Conservation (phyloP, 2,329 filamentous ascomycete species). For the Fusarium sp. region DNA sequence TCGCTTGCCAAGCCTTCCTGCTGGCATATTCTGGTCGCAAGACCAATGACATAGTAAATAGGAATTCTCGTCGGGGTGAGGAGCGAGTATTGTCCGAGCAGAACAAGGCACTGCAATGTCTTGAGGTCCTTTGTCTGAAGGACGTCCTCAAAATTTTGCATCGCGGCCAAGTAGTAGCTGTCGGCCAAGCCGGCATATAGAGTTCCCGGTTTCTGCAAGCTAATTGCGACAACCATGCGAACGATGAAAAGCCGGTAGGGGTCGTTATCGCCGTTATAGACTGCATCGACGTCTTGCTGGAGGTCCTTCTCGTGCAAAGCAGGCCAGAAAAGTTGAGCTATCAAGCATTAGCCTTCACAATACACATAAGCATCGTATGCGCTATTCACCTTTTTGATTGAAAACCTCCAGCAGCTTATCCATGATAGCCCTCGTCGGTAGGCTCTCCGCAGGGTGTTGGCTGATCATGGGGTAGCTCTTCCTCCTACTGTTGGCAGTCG, state of each 20-base stretch:
- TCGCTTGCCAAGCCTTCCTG: conserved; percentile 90
- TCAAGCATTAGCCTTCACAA: conserved; percentile 22
- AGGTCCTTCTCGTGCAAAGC: conserved; percentile 88
- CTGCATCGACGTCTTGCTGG: conserved; percentile 79
- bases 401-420: conserved; percentile 88
- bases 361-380: neutral
- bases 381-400: conserved; percentile 78
- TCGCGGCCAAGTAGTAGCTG: conserved; percentile 92
- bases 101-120: conserved; percentile 87
- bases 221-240: conserved; percentile 93
- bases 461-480: conserved; percentile 95
- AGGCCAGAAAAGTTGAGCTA: conserved; percentile 90
- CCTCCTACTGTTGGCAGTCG: conserved; percentile 71
- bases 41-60: conserved; percentile 91
- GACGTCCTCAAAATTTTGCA: conserved; percentile 85
- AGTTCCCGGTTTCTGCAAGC: conserved; percentile 89
- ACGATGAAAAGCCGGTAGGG: conserved; percentile 89
- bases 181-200: conserved; percentile 95
- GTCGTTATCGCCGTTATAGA: conserved; percentile 81
- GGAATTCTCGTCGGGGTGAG: conserved; percentile 92
- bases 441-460: conserved; percentile 78
- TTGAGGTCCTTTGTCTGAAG: conserved; percentile 90
- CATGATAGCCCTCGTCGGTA: conserved; percentile 80
- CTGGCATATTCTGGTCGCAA: conserved; percentile 89
- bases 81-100: conserved; percentile 92